Conservation (phyloP, 352 stramenopile species). For the Pseudoperonospora humuli region DNA sequence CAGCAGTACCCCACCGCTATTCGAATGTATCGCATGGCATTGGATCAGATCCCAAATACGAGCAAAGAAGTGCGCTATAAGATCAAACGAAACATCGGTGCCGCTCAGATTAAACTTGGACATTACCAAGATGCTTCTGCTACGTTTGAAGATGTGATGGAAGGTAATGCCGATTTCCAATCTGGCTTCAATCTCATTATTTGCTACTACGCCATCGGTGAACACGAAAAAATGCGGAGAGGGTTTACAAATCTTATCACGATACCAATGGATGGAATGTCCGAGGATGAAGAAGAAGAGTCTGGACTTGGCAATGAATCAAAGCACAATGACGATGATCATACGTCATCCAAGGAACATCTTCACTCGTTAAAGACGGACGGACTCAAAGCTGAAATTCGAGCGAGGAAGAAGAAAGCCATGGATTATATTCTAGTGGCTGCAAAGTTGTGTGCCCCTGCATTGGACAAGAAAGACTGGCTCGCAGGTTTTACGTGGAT, state of each 20-base stretch:
- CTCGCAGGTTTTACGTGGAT: no score
- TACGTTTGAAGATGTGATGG: conserved; percentile 94
- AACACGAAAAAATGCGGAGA: conserved; percentile 91
- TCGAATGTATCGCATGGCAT: conserved; percentile 96
- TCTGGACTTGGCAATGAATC: conserved; percentile 44
- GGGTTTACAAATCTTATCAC: conserved; percentile 89
- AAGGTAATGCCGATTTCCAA: conserved; percentile 91
- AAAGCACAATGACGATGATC: conserved; percentile 32
- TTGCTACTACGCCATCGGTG: conserved; percentile 94
- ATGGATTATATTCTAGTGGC: conserved; percentile 91
- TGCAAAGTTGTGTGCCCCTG: conserved; percentile 89
- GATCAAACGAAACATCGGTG: conserved; percentile 96
- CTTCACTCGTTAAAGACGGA: conserved; percentile 58
- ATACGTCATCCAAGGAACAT: conserved; percentile 42
- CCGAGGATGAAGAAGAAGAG: conserved; percentile 82
- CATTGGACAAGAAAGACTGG: conserved; percentile 91
- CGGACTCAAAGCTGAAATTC: conserved; percentile 74
- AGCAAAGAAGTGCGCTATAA: conserved; percentile 93
- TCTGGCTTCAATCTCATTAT: conserved; percentile 96
- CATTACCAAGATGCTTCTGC: no score
- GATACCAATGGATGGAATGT: conserved; percentile 85
- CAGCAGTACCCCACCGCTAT: conserved; percentile 92
- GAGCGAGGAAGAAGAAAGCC: conserved; percentile 62
- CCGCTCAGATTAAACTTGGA: no score
- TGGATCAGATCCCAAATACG: conserved; percentile 93